Percentiles rank a stretch among this genome's conserved stretches.
phyloP scores from a whole-genome alignment of 1,284 basidiomycete species.

The Mixia osmundae region DNA sequence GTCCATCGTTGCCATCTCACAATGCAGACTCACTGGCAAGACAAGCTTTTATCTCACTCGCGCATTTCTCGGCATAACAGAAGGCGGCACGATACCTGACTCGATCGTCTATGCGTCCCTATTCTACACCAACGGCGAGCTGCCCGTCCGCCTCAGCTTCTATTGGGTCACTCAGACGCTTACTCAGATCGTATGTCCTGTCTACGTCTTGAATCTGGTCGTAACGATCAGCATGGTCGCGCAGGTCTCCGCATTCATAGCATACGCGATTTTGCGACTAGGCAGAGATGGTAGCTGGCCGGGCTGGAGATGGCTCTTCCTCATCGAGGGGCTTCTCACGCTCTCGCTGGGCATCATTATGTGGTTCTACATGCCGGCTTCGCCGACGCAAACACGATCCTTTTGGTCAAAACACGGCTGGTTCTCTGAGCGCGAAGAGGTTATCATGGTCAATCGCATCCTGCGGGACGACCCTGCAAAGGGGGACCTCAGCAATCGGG shows the following conservation, averaged over 20 bases:
- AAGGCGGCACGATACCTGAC: slow-evolving; percentile 25
- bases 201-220: not conserved
- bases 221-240: not conserved
- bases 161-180: slow-evolving; percentile 12
- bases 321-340: slow-evolving; percentile 15
- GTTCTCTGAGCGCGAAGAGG: slow-evolving; percentile 26
- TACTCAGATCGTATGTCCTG: slow-evolving; percentile 1
- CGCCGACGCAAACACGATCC: slow-evolving; percentile 21
- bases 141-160: slow-evolving; percentile 12
- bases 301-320: slow-evolving; percentile 11
- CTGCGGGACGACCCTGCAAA: slow-evolving; percentile 27
- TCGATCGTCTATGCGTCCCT: slow-evolving; percentile 24
- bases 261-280: no score
- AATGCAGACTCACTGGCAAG: slow-evolving; percentile 15
- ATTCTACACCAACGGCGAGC: slow-evolving; percentile 19
- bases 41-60: slow-evolving; percentile 3
- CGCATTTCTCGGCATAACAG: slow-evolving; percentile 16
- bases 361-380: slow-evolving; percentile 20
- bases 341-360: slow-evolving; percentile 20
- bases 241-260: no score
- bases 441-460: slow-evolving; percentile 26
- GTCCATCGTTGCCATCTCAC: slow-evolving; percentile 19
- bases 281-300: not conserved
- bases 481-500: slow-evolving; percentile 25
- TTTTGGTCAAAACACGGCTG: slow-evolving; percentile 20